These are phyloP conservation scores for Pseudomassariella vexata DNA, from an alignment of 2,329 filamentous ascomycete species.

Conservation along the genomic window DNA sequence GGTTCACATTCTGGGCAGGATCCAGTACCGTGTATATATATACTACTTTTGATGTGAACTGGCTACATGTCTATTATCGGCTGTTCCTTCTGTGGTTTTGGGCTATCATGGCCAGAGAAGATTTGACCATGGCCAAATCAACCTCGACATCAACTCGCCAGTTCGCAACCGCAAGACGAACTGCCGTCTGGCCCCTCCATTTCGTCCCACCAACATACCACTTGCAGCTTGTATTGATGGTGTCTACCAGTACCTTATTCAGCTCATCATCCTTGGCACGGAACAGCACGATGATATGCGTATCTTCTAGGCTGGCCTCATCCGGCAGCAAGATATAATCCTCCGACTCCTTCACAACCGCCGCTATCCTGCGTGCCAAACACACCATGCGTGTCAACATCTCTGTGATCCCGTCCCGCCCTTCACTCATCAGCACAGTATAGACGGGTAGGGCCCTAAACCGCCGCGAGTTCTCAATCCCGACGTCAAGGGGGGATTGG, in stretches of 20 bases:
- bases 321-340: conserved; percentile 63
- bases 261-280: conserved; percentile 58
- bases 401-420: conserved; percentile 58
- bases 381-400: conserved; percentile 69
- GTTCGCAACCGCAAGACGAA: conserved; percentile 79
- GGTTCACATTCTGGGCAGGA: too few species aligned
- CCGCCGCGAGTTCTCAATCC: conserved; percentile 84
- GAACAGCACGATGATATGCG: conserved; percentile 73
- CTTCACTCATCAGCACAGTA: conserved; percentile 70
- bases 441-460: conserved; percentile 91
- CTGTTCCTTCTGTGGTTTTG: conserved; percentile 12
- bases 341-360: conserved; percentile 53
- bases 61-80: conserved; percentile 1
- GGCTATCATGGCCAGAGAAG: conserved; percentile 52
- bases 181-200: conserved; percentile 70
- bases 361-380: conserved; percentile 63
- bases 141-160: conserved; percentile 69
- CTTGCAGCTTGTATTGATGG: conserved; percentile 66
- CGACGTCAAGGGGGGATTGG: conserved; percentile 79
- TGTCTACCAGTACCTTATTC: conserved; percentile 62
- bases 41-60: neutral
- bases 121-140: conserved; percentile 60
- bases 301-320: conserved; percentile 38
- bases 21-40: neutral
- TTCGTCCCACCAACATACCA: conserved; percentile 80